Conservation (phyloP, 1,284 basidiomycete genomes). For the Ustilago lituana region DNA sequence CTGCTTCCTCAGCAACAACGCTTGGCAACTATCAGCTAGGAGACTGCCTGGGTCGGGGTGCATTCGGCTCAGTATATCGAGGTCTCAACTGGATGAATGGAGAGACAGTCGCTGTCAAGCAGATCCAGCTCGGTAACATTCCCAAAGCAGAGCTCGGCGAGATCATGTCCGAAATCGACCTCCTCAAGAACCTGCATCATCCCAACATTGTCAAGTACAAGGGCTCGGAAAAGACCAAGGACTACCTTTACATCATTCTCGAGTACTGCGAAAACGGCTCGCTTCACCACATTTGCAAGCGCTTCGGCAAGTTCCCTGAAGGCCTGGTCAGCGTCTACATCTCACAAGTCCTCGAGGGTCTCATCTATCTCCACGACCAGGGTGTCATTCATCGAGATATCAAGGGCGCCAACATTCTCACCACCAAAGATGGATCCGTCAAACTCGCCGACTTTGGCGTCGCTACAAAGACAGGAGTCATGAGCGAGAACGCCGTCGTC, state of each 20-base stretch:
- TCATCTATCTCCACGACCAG: constrained; percentile 62
- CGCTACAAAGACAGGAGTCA: constrained; percentile 46
- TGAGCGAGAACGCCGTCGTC: constrained; percentile 69
- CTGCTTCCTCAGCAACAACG: constrained; percentile 1
- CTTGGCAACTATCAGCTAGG: constrained; percentile 72
- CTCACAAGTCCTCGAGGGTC: constrained; percentile 75
- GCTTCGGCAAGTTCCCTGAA: constrained; percentile 98
- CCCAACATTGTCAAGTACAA: constrained; percentile 99
- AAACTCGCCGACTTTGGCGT: constrained; percentile 53
- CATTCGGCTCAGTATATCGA: constrained; percentile 90
- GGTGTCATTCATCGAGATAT: constrained; percentile 63
- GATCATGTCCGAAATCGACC: constrained; percentile 98
- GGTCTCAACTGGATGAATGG: constrained; percentile 96
- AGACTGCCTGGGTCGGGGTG: constrained; percentile 91
- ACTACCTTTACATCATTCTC: constrained; percentile 94
- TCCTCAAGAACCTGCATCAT: constrained; percentile 92
- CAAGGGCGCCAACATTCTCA: constrained; percentile 71
- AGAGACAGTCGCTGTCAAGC: constrained; percentile 66
- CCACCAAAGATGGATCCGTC: constrained; percentile 73
- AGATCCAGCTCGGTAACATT: constrained; percentile 81
- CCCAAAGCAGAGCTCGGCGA: constrained; percentile 90
- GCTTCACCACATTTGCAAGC: constrained; percentile 90
- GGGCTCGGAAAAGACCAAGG: constrained; percentile 92
- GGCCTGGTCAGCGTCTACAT: constrained; percentile 95
- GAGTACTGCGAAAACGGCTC: constrained; percentile 99